Conservation (phyloP, 306 rosid genomes). For the Spatholobus suberectus region DNA sequence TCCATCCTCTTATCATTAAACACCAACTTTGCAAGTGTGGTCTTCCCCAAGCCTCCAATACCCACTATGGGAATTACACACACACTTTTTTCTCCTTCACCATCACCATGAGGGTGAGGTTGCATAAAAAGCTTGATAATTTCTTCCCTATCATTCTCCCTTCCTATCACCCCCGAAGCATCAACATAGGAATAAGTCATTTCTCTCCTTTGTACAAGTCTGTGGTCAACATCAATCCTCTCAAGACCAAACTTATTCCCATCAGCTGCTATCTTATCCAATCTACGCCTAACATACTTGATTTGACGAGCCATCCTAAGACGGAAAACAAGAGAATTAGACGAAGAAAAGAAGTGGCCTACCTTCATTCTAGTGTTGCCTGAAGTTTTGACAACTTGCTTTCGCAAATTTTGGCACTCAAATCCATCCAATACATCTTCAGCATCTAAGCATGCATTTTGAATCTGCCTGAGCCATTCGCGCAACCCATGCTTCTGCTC, state of each 20-base stretch:
- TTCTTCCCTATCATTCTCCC: slow-evolving; percentile 1
- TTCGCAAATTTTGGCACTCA: slow-evolving; percentile 4
- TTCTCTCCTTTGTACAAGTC: neutral
- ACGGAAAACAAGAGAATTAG: slow-evolving; percentile 25
- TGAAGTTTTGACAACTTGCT: slow-evolving; percentile 9
- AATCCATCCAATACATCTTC: slow-evolving; percentile 26
- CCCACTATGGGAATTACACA: slow-evolving; percentile 44
- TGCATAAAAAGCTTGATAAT: slow-evolving; percentile 11
- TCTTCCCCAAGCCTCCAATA: slow-evolving; percentile 43
- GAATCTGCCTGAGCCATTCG: slow-evolving; percentile 26
- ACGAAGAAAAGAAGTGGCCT: slow-evolving; percentile 8
- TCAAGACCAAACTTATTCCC: slow-evolving; percentile 16
- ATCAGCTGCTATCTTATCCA: slow-evolving; percentile 34
- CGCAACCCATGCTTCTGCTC: neutral
- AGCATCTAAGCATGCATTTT: neutral
- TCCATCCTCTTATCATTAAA: slow-evolving; percentile 24
- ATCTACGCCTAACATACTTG: neutral
- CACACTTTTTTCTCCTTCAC: neutral
- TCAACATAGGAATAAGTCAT: slow-evolving; percentile 30
- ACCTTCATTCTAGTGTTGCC: slow-evolving; percentile 16
- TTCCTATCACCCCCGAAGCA: neutral
- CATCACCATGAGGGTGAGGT: neutral
- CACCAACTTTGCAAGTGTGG: slow-evolving; percentile 40
- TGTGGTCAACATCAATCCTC: neutral
- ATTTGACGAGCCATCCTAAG: slow-evolving; percentile 12